Evolutionary conservation across 495 filamentous ascomycete genomes (phyloP).

Genomic region (Xeromyces bisporus): DNA sequence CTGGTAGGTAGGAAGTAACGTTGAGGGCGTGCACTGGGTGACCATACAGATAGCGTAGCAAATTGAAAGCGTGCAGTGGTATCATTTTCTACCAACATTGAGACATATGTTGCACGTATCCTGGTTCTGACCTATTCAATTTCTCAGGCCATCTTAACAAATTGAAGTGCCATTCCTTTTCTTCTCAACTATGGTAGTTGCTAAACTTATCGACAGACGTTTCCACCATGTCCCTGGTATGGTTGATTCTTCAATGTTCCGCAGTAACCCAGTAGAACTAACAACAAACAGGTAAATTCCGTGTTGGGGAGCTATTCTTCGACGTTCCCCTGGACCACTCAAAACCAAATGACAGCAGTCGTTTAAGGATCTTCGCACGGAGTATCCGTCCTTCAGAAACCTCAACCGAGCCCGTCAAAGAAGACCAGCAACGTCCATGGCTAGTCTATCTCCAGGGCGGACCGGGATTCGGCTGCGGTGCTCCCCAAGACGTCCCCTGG

Average conservation of each 20-base stretch:
- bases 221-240: constrained; percentile 30
- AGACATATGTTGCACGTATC: no score
- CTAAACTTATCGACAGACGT: constrained; percentile 27
- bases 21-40: no score
- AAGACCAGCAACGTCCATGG: constrained; percentile 40
- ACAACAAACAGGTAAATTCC: constrained; percentile 63
- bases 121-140: no score
- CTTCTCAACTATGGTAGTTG: constrained; percentile 13
- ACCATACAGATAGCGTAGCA: no score
- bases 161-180: constrained; percentile 1
- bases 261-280: no score
- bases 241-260: constrained; percentile 2
- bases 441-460: constrained; percentile 58
- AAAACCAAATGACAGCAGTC: constrained; percentile 36
- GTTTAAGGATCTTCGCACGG: constrained; percentile 58
- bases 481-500: constrained; percentile 54
- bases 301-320: constrained; percentile 68
- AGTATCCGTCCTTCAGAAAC: constrained; percentile 46
- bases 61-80: no score
- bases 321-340: constrained; percentile 64
- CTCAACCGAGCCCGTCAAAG: constrained; percentile 36
- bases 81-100: no score
- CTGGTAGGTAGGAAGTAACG: no score
- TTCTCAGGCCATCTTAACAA: no score
- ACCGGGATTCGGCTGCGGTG: constrained; percentile 55